Percentiles rank a stretch among this genome's conserved stretches.
phyloP scores from a whole-genome alignment of 1,139 yeast species.

The Yamadazyma atlantica region DNA sequence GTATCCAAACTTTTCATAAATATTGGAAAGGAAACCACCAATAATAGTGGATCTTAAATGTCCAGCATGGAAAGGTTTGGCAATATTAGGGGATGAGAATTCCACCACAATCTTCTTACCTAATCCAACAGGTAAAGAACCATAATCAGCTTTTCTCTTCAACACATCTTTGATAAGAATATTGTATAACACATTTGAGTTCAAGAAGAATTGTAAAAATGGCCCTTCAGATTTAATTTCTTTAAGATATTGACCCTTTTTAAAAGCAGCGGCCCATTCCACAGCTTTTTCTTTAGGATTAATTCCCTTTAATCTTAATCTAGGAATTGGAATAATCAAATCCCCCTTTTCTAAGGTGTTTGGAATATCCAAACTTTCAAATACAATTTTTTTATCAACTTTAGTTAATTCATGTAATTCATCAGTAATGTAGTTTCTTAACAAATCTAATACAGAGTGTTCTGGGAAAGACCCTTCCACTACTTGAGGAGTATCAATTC shows the following conservation, averaged over 20 bases:
- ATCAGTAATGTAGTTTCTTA: constrained; percentile 84
- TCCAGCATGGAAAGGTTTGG: constrained; percentile 99
- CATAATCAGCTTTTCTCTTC: constrained; percentile 60
- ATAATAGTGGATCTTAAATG: constrained; percentile 96
- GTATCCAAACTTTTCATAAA: constrained; percentile 90
- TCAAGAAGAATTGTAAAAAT: constrained; percentile 86
- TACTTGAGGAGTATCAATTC: constrained; percentile 31
- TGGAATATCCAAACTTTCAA: constrained; percentile 88
- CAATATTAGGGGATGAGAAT: constrained; percentile 96
- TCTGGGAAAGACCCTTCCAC: constrained; percentile 57
- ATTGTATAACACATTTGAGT: constrained; percentile 61
- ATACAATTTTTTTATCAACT: constrained; percentile 68
- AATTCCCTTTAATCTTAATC: constrained; percentile 84
- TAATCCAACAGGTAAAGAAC: constrained; percentile 72
- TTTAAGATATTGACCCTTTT: constrained; percentile 63
- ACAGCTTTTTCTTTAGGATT: constrained; percentile 82
- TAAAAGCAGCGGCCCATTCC: constrained; percentile 75
- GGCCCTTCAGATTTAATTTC: constrained; percentile 85
- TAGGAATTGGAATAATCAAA: constrained; percentile 86
- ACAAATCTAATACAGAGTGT: constrained; percentile 72
- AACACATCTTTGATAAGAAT: constrained; percentile 74
- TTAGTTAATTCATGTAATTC: constrained; percentile 74
- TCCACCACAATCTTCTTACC: constrained; percentile 79
- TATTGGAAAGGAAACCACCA: constrained; percentile 93
- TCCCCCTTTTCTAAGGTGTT: constrained; percentile 89